phyloP scores from a whole-genome alignment of 192 early-diverging fungal genomes.

The Linderina pennispora region DNA sequence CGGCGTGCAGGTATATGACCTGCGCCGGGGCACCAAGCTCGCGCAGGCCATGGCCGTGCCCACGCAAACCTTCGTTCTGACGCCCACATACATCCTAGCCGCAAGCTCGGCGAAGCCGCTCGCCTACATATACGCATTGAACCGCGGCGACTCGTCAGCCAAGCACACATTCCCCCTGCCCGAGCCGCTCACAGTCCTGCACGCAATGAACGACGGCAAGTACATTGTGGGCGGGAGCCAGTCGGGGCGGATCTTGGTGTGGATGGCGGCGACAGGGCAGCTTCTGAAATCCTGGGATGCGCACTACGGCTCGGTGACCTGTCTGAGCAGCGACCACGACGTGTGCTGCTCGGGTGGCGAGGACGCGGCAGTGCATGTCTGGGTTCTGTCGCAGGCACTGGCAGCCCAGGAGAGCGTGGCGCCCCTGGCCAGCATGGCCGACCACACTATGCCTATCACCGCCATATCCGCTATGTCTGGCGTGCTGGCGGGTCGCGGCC shows the following conservation, averaged over 20 bases:
- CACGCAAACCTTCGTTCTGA: conserved; percentile 28
- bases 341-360: conserved; percentile 76
- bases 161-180: conserved; percentile 42
- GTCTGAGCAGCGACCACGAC: conserved; percentile 63
- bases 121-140: conserved; percentile 39
- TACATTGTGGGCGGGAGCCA: conserved; percentile 34
- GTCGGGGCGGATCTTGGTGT: conserved; percentile 38
- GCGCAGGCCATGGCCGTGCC: conserved; percentile 23
- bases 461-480: conserved; percentile 48
- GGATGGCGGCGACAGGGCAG: conserved; percentile 68
- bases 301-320: conserved; percentile 82
- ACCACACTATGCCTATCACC: conserved; percentile 70
- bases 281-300: conserved; percentile 82
- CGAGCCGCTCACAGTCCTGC: conserved; percentile 38
- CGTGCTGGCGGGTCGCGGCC: conserved; percentile 46
- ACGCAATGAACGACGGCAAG: conserved; percentile 19
- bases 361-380: conserved; percentile 81
- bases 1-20: conserved; percentile 41
- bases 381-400: conserved; percentile 56
- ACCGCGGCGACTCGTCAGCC: conserved; percentile 32
- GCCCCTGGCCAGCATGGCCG: conserved; percentile 60
- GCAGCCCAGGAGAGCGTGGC: conserved; percentile 22
- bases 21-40: conserved; percentile 42
- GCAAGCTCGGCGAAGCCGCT: conserved; percentile 27
- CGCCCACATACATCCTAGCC: conserved; percentile 30